These are phyloP conservation scores for Luvunga scandens DNA, from an alignment of 345 rosid genomes.

Conservation along the genomic window DNA sequence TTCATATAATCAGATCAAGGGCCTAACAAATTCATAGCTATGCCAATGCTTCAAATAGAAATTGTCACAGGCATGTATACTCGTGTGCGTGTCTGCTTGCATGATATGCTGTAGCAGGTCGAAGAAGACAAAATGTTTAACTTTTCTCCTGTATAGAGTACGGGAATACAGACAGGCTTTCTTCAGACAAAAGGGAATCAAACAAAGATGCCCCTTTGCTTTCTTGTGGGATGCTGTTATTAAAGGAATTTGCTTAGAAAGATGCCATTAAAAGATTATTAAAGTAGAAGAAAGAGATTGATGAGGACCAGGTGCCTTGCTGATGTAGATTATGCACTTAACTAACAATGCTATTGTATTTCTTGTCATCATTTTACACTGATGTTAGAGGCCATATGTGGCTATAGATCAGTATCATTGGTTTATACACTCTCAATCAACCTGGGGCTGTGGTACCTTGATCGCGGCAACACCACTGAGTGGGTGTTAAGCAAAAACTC, in stretches of 20 bases:
- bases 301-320: slow-evolving; percentile 19
- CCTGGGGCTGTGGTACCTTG: not conserved
- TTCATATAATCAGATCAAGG: not conserved
- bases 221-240: not conserved
- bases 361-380: not conserved
- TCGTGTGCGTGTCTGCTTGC: not conserved
- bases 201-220: slow-evolving; percentile 1
- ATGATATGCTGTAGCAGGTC: not conserved
- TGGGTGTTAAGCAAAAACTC: not conserved
- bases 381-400: not conserved
- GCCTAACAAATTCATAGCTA: not conserved
- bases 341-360: not conserved
- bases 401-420: too few species aligned
- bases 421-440: not conserved
- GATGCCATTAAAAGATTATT: slow-evolving; percentile 14
- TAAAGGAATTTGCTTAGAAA: slow-evolving; percentile 8
- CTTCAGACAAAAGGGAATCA: slow-evolving; percentile 15
- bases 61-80: not conserved
- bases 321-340: slow-evolving; percentile 6
- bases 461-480: not conserved
- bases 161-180: not conserved
- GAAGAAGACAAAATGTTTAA: not conserved
- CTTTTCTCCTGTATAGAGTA: not conserved
- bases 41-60: too few species aligned
- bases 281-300: slow-evolving; percentile 23